Evolutionary conservation across 495 filamentous ascomycete genomes (phyloP).

Genomic region (Penicillium simplicissimum): DNA sequence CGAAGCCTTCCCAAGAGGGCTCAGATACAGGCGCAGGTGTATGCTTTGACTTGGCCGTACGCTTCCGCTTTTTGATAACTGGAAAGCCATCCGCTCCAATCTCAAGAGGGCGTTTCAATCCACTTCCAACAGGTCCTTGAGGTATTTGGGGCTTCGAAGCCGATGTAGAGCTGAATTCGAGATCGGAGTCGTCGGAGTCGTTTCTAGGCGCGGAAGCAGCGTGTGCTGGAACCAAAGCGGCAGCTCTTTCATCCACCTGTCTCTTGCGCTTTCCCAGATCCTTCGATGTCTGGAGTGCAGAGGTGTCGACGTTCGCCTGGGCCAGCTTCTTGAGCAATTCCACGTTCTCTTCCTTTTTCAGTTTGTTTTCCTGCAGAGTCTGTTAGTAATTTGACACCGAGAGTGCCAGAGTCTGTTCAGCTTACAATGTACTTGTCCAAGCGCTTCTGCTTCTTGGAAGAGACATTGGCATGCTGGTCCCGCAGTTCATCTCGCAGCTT

Average conservation of each 20-base stretch:
- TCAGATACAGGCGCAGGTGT: constrained; percentile 42
- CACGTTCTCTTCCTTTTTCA: constrained; percentile 90
- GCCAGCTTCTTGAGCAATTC: constrained; percentile 82
- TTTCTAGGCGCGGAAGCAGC: constrained; percentile 27
- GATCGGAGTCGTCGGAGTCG: constrained; percentile 43
- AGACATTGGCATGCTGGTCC: constrained; percentile 67
- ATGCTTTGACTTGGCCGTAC: constrained; percentile 34
- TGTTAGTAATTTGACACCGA: constrained; percentile 22
- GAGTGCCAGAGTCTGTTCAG: constrained; percentile 1
- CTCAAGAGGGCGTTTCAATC: constrained; percentile 84
- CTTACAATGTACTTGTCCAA: constrained; percentile 92
- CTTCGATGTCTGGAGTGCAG: constrained; percentile 70
- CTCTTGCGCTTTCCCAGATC: constrained; percentile 63
- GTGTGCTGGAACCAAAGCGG: constrained; percentile 8
- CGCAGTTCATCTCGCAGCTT: constrained; percentile 65
- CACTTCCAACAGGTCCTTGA: constrained; percentile 59
- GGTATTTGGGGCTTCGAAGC: constrained; percentile 22
- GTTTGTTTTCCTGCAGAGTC: constrained; percentile 70
- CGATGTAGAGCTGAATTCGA: constrained; percentile 25
- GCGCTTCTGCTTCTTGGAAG: constrained; percentile 88
- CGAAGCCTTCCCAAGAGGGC: constrained; percentile 62
- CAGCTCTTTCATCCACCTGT: constrained; percentile 19
- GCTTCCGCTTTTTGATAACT: constrained; percentile 69
- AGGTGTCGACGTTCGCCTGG: constrained; percentile 76
- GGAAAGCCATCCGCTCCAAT: constrained; percentile 74